A percentile compares a stretch with the other conserved stretches of the same genome.
These are phyloP conservation scores for Hibiscus tridactylites DNA, from an alignment of 345 rosid species.

Conservation along the genomic window DNA sequence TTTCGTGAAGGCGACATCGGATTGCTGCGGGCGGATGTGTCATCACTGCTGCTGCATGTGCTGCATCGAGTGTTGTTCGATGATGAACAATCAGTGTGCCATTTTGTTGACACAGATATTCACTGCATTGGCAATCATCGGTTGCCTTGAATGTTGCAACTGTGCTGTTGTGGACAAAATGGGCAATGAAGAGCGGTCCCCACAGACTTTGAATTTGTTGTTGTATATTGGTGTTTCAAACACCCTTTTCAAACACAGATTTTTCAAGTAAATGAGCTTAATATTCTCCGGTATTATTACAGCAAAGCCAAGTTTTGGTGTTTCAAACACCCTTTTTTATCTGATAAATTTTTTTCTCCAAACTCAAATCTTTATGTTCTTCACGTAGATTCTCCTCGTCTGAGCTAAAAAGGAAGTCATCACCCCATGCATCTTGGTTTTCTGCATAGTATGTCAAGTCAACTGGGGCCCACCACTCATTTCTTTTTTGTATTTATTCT, in stretches of 20 bases:
- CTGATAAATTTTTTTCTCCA: conserved; percentile 21
- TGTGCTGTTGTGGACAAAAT: background rate
- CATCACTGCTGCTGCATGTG: background rate
- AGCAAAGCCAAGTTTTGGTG: conserved; percentile 48
- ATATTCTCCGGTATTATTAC: conserved; percentile 56
- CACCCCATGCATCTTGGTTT: conserved; percentile 43
- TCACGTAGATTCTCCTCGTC: conserved; percentile 33
- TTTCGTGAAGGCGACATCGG: background rate
- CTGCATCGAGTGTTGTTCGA: background rate
- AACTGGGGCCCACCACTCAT: too few relatives aligned
- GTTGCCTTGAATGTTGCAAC: background rate
- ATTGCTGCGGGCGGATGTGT: background rate
- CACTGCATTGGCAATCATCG: background rate
- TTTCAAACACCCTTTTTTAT: conserved; percentile 26
- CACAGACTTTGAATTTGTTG: background rate
- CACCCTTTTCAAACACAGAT: background rate
- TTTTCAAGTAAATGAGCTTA: conserved; percentile 62
- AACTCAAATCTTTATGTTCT: conserved; percentile 2
- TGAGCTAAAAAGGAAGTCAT: conserved; percentile 28
- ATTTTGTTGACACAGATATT: background rate
- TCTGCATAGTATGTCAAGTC: conserved; percentile 45
- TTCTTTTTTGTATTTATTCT: too few relatives aligned
- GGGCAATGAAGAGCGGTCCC: background rate
- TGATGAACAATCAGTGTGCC: background rate
- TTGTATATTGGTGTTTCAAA: background rate